Base-by-base conservation (phyloP, 192 early-diverging fungal genomes). In the Coemansia guatemalensis region DNA sequence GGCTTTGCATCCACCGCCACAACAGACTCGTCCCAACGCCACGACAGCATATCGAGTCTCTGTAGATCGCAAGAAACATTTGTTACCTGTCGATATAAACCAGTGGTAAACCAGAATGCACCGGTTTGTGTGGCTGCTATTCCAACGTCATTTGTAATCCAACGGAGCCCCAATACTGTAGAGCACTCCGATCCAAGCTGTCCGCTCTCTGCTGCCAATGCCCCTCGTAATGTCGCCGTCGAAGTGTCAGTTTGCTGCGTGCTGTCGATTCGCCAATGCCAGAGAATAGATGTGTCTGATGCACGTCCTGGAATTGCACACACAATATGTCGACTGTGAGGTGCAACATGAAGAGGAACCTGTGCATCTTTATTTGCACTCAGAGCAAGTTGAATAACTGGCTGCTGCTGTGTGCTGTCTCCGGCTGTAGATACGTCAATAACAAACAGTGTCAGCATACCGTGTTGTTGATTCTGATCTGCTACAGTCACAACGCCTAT, bases 21-120 rank as follows among this genome's bases (percentile, higher is more conserved):
- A 6, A 78, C 69, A 0, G 75, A 58, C 30, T 63, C 65, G 11
- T 60, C 49, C 75, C 75, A 78, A n/a, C 75, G 75, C 75, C 75
- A 78, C 23, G 75, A 68, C 8, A 63, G 48, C 49, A 58, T 59
- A 9, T 60, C 48, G 0, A 60, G 58, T 5, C 27, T 14, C 12
- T 30, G 26, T 22, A 60, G 18, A 30, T 60, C 21, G 44, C 58
- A 60, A 3, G 29, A 24, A 1, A 60, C 25, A 5, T 49, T 7
- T 9, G 26, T 14, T n/a, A 48, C 26, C 25, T 41, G 68, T 39
- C 8, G 29, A 30, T 20, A 54, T 21, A 58, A 24, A 21, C 44
- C 27, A 23, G 58, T 21, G 0, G 53, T 23, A 35, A 77, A 68
- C 74, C 74, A 77, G n/a, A 61, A 71, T 5, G 60, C 60, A 26